Evolutionary conservation across 2,329 filamentous ascomycete species (phyloP).

Genomic region (Aspergillus sp.): DNA sequence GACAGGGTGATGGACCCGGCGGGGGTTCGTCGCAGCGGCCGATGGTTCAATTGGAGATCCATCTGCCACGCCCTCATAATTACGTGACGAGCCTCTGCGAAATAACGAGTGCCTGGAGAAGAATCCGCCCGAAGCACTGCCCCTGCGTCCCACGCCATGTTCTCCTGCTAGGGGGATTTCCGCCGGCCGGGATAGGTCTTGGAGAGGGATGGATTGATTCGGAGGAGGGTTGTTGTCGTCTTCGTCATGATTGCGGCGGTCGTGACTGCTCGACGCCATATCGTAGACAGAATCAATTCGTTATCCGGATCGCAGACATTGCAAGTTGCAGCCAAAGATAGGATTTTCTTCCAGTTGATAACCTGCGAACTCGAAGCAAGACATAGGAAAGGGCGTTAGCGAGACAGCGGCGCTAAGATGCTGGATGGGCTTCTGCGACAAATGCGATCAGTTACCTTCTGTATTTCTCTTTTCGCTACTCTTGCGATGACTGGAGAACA

Average conservation of each 20-base stretch:
- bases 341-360: neutral
- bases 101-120: conserved; percentile 35
- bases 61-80: conserved; percentile 48
- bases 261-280: conserved; percentile 32
- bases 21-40: conserved; percentile 14
- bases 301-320: conserved; percentile 34
- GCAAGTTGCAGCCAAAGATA: conserved; percentile 12
- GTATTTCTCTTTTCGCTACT: no score
- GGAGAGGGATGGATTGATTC: conserved; percentile 60
- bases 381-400: neutral
- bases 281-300: conserved; percentile 27
- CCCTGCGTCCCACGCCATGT: conserved; percentile 21
- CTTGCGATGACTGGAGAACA: no score
- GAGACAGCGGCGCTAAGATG: neutral
- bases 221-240: conserved; percentile 9
- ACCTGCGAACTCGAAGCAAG: neutral
- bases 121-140: conserved; percentile 36
- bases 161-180: conserved; percentile 21
- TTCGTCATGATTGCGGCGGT: conserved; percentile 21
- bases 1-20: conserved; percentile 9
- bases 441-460: no score
- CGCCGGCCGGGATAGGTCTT: conserved; percentile 47
- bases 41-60: conserved; percentile 38
- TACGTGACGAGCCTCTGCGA: conserved; percentile 31
- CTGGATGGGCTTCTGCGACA: no score